A percentile compares a stretch with the other conserved stretches of the same genome.
Conservation (phyloP, 192 early-diverging fungal genomes). For the Rhizoclosmatium sp. region DNA sequence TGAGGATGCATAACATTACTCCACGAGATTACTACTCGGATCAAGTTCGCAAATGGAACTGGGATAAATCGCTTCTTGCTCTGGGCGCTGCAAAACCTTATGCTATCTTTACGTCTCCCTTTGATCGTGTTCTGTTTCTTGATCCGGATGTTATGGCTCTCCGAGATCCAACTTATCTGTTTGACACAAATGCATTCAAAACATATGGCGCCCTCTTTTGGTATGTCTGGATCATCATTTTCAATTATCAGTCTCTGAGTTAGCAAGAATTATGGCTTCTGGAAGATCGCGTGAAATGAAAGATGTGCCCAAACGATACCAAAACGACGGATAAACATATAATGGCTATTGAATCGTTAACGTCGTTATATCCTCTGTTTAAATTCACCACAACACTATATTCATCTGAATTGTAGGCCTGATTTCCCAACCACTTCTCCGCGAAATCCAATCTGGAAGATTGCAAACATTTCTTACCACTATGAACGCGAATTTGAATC, state of each 20-base stretch:
- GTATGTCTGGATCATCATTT: neutral
- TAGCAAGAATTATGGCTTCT: no score
- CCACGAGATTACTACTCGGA: neutral
- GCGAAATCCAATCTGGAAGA: slow-evolving; percentile 10
- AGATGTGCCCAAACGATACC: no score
- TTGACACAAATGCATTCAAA: slow-evolving; percentile 45
- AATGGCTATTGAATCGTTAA: no score
- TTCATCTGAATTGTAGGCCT: neutral
- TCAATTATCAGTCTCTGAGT: no score
- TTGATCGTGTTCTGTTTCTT: slow-evolving; percentile 54
- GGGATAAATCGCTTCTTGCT: neutral
- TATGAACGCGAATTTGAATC: slow-evolving; percentile 33
- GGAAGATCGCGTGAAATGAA: no score
- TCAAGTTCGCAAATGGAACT: neutral
- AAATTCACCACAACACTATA: no score
- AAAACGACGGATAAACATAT: no score
- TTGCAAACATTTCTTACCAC: slow-evolving; percentile 9
- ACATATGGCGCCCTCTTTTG: slow-evolving; percentile 55
- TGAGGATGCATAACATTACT: slow-evolving; percentile 1
- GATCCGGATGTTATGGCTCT: slow-evolving; percentile 58
- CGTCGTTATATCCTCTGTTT: no score
- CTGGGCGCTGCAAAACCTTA: slow-evolving; percentile 20
- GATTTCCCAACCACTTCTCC: slow-evolving; percentile 13
- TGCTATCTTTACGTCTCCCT: slow-evolving; percentile 28
- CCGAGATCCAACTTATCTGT: slow-evolving; percentile 50